Evolutionary conservation across 2,329 filamentous ascomycete genomes (phyloP).

Genomic region (Ascochyta koolunga): DNA sequence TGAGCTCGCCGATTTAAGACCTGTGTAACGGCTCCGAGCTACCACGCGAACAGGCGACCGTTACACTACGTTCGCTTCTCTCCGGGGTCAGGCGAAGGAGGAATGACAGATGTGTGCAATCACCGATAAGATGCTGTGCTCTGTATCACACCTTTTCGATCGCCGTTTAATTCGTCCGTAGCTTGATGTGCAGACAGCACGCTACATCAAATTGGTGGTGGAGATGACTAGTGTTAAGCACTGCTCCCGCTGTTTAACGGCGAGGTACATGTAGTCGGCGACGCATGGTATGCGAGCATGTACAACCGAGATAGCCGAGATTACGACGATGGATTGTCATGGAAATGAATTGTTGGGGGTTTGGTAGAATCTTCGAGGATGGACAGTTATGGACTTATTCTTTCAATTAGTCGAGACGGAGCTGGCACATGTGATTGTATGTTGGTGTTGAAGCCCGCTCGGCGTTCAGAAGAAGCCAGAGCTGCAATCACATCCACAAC

Average conservation of each 20-base stretch:
- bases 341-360: too few relatives aligned
- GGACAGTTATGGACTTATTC: too few relatives aligned
- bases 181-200: too few relatives aligned
- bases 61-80: conserved; percentile 10
- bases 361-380: too few relatives aligned
- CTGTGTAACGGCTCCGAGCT: conserved; percentile 4
- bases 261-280: conserved; percentile 5
- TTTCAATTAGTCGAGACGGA: too few relatives aligned
- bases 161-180: too few relatives aligned
- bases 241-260: neutral
- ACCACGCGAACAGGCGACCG: conserved; percentile 8
- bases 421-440: too few relatives aligned
- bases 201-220: too few relatives aligned
- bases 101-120: neutral
- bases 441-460: neutral
- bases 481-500: neutral
- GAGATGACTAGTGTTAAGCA: too few relatives aligned
- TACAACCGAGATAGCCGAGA: neutral
- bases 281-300: neutral
- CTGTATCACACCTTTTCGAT: neutral
- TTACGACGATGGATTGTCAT: neutral
- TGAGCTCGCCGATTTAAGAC: conserved; percentile 8
- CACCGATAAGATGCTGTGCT: neutral
- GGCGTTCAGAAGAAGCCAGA: neutral
- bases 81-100: neutral